Conservation (phyloP, 2,329 filamentous ascomycete genomes). For the Epichloe bromicola region DNA sequence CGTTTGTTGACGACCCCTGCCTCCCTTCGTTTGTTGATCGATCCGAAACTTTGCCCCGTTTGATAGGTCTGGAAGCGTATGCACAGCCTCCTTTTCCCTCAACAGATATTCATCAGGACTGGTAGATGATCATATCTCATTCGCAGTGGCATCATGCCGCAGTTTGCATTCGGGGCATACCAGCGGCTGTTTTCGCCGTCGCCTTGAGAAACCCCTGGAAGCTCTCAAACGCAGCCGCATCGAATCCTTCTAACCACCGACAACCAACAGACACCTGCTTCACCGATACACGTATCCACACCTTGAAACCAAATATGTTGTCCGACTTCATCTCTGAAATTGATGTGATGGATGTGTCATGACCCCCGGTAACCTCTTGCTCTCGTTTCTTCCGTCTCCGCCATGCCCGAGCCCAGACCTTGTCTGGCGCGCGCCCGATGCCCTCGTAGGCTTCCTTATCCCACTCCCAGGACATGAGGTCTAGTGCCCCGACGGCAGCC, state of each 20-base stretch:
- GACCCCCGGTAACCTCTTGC: conserved; percentile 27
- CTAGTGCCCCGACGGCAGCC: conserved; percentile 38
- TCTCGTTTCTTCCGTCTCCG: conserved; percentile 43
- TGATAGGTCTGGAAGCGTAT: no score
- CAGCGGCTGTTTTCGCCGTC: conserved; percentile 12
- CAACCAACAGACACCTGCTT: conserved; percentile 35
- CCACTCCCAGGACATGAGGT: conserved; percentile 53
- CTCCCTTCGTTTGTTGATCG: no score
- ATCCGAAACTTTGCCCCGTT: no score
- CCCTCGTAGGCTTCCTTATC: conserved; percentile 38
- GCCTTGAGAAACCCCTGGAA: conserved; percentile 66
- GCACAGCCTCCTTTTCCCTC: no score
- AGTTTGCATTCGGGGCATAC: not conserved
- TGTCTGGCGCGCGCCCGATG: conserved; percentile 49
- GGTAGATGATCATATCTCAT: no score
- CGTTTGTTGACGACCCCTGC: no score
- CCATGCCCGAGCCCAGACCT: conserved; percentile 69
- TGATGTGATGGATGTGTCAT: not conserved
- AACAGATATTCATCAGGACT: not conserved
- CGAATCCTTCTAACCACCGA: conserved; percentile 57
- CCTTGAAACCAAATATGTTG: conserved; percentile 41
- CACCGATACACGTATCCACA: conserved; percentile 32
- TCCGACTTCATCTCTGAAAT: conserved; percentile 19
- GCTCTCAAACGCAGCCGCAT: conserved; percentile 69
- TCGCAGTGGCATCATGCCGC: no score